Evolutionary conservation across 2,329 filamentous ascomycete genomes (phyloP), one percentile per base, ranked within the genome.

Genomic region (Trichoderma arundinaceum): DNA sequence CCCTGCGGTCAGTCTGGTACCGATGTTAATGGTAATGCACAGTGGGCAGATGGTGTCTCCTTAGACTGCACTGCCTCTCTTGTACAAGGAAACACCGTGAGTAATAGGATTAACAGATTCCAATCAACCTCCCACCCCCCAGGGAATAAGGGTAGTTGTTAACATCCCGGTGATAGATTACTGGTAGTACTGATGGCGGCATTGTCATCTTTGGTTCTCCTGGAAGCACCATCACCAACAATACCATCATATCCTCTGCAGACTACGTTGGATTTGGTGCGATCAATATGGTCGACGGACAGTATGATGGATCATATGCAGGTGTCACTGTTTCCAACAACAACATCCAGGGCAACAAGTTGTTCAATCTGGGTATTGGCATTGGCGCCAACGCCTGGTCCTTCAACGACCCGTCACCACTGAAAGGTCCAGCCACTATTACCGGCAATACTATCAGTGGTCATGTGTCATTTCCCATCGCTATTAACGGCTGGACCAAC

Each of bases 161-260:
- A 28, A 53, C 7, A 9, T 54, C 13, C 32, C 19, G 2, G 22
- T 17, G n/a, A 28, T 35, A 72, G 71, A 70, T 71, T 49, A 67
- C 63, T 12, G 70, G 72, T 0, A 44, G 67, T 9, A 73, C 72
- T 0, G 70, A 73, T 57, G 72, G 72, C 32, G 72, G 71, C 8
- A 71, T 73, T 15, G 71, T 73, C 22, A 65, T 72, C 22, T 73
- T 73, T 44, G 72, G 72, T 17, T 71, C 71, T 1, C 72, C 71
- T 2, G 69, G 70, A 7, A 69, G 69, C 7, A 68, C 68, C 7
- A 56, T 73, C 51, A 68, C 69, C 32, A 54, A 65, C 38, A 73
- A 72, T 38, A 69, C 64, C 44, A 72, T 72, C 67, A 66, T 66
- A 39, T 71, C 70, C 2, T 71, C 72, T 3, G 46, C 57, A 6